Percentiles rank a stretch among this genome's conserved stretches.
Evolutionary conservation across 805 yeast species (phyloP).

Genomic region (Starmerella floricola): DNA sequence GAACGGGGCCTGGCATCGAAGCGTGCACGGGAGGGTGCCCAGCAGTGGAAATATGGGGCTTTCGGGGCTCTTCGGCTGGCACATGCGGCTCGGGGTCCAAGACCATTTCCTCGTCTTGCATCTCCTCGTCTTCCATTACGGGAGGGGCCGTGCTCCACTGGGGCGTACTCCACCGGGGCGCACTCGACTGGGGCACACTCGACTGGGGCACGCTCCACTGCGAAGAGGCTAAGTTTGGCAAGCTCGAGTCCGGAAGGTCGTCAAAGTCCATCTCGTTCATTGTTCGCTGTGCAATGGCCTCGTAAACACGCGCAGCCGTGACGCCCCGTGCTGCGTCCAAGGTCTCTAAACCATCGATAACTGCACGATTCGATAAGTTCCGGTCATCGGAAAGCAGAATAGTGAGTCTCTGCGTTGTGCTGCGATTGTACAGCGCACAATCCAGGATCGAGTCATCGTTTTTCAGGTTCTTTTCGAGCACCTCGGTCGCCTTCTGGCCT

Average conservation of each 20-base stretch:
- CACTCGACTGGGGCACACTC: background rate
- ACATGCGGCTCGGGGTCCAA: no score
- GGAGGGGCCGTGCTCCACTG: background rate
- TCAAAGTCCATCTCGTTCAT: slow-evolving; percentile 11
- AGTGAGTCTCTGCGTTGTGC: background rate
- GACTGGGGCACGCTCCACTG: background rate
- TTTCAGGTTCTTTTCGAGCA: background rate
- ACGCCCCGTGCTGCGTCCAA: background rate
- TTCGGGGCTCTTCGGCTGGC: no score
- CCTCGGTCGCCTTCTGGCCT: slow-evolving; percentile 14
- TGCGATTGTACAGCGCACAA: slow-evolving; percentile 16
- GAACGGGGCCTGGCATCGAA: slow-evolving; percentile 5
- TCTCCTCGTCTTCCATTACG: background rate
- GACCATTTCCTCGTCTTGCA: no score
- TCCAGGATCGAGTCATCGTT: slow-evolving; percentile 16
- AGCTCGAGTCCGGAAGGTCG: background rate
- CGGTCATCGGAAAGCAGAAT: slow-evolving; percentile 15
- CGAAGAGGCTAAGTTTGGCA: background rate
- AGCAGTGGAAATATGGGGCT: no score
- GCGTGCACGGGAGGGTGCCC: background rate
- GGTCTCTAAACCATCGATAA: slow-evolving; percentile 12
- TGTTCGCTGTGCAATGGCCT: background rate
- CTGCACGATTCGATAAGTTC: slow-evolving; percentile 13
- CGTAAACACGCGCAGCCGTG: slow-evolving; percentile 2
- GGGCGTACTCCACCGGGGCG: background rate